Evolutionary conservation across 176 grass and related monocot species (phyloP), one percentile per base, ranked within the genome.

Genomic region (Triticum aestivum): DNA sequence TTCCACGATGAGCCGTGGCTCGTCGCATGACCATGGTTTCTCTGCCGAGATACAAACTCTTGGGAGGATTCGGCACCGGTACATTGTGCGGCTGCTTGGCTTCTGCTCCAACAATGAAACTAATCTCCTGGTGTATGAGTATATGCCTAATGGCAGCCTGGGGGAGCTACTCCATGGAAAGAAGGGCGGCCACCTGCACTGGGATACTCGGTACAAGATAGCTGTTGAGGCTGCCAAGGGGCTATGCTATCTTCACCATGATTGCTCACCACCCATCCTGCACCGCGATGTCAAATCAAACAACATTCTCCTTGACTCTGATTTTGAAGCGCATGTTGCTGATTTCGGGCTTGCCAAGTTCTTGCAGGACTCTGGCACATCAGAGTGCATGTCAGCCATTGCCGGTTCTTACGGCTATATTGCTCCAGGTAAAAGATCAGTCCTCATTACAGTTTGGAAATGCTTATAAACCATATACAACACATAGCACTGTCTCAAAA

Each of bases 381-480:
- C 96, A 9, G 91, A 98, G 68, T 98, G 96, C 73, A 98, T 98
- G 96, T 98, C 96, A 21, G 96, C 92, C 37, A 96, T 98, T 77
- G 96, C 96, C 1, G 96, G 96, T 47, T 98, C 96, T 38, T 98
- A 98, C 41, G 96, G 96, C 9, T 98, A 98, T 78, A 98, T 98
- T 82, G 96, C 96, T 82, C 96, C 96, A 86, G 96, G 96, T 99
- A 61, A 91, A 77, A 10, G 3, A 79, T 54, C 42, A 38, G 38
- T 91, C 6, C 52, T 67, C 4, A 5, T 62, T 80, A 66, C n/a
- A 65, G 29, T 54, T 85, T 67, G 18, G 51, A 54, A 54, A 54
- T 58, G 11, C 49, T 49, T 44, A 63, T 71, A 26, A 73, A 65
- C n/a, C 11, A 41, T n/a, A 17, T 18, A 54, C 20, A 38, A 38